Evolutionary conservation across 768 basidiomycete genomes (phyloP).

Genomic region (Tylopilus plumbeoviolaceoides): DNA sequence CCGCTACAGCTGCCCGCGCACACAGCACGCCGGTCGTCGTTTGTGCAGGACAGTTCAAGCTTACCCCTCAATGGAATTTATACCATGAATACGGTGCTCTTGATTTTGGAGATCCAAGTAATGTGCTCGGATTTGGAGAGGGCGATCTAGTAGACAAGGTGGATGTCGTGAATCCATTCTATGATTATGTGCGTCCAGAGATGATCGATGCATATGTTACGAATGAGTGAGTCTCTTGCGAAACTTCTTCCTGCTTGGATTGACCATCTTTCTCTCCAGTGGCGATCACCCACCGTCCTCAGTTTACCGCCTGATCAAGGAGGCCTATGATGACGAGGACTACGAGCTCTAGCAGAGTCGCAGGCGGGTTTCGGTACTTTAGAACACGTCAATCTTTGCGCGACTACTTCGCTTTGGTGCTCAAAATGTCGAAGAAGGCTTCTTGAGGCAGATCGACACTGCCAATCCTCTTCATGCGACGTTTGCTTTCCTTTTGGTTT

Average conservation of each 20-base stretch:
- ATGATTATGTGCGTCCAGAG: slow-evolving; percentile 92
- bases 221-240: slow-evolving; percentile 73
- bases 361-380: not conserved
- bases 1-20: slow-evolving; percentile 80
- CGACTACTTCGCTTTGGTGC: slow-evolving; percentile 42
- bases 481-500: slow-evolving; percentile 92
- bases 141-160: slow-evolving; percentile 80
- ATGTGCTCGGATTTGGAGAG: slow-evolving; percentile 69
- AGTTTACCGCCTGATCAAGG: slow-evolving; percentile 87
- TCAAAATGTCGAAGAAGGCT: slow-evolving; percentile 90
- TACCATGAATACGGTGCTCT: slow-evolving; percentile 83
- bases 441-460: slow-evolving; percentile 90
- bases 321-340: slow-evolving; percentile 95
- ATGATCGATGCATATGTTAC: slow-evolving; percentile 92
- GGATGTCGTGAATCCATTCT: slow-evolving; percentile 93
- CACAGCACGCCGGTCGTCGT: slow-evolving; percentile 93
- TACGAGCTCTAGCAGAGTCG: slow-evolving; percentile 50
- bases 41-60: slow-evolving; percentile 93
- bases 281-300: slow-evolving; percentile 97
- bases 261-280: slow-evolving; percentile 37
- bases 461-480: slow-evolving; percentile 83
- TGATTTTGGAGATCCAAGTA: slow-evolving; percentile 72
- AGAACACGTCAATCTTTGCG: not conserved
- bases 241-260: slow-evolving; percentile 1
- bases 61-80: slow-evolving; percentile 87